These are phyloP conservation scores for Lactarius sp. DNA, from an alignment of 768 basidiomycete species.

Conservation along the genomic window DNA sequence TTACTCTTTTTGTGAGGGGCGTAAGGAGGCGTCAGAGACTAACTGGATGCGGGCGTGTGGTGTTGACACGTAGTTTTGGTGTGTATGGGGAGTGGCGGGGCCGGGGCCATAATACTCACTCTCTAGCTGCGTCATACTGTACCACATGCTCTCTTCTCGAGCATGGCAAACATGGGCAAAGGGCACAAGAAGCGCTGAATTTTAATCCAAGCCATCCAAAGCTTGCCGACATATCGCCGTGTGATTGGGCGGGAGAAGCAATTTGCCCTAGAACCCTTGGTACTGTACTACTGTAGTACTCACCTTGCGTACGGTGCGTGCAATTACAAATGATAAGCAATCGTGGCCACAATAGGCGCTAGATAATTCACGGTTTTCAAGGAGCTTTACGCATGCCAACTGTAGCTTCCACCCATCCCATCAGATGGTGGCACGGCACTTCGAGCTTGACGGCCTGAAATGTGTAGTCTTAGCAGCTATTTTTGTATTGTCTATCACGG, in stretches of 20 bases:
- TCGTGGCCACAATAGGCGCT: neutral
- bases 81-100: neutral
- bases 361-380: neutral
- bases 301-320: neutral
- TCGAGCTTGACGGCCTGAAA: neutral
- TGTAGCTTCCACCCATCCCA: neutral
- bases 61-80: neutral
- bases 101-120: too few relatives aligned
- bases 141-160: too few relatives aligned
- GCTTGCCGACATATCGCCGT: too few relatives aligned
- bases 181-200: too few relatives aligned
- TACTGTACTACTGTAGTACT: neutral
- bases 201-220: too few relatives aligned
- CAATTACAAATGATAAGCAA: neutral
- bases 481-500: neutral
- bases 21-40: neutral
- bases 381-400: neutral
- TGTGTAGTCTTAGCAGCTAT: neutral
- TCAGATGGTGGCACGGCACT: slow-evolving; percentile 4
- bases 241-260: too few relatives aligned
- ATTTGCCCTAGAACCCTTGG: too few relatives aligned
- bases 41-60: neutral
- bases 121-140: too few relatives aligned
- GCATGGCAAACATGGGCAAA: too few relatives aligned
- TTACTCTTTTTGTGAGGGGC: neutral